Evolutionary conservation across 2,329 filamentous ascomycete species (phyloP), one percentile per base, ranked within the genome.

Genomic region (Fusarium miscanthi): DNA sequence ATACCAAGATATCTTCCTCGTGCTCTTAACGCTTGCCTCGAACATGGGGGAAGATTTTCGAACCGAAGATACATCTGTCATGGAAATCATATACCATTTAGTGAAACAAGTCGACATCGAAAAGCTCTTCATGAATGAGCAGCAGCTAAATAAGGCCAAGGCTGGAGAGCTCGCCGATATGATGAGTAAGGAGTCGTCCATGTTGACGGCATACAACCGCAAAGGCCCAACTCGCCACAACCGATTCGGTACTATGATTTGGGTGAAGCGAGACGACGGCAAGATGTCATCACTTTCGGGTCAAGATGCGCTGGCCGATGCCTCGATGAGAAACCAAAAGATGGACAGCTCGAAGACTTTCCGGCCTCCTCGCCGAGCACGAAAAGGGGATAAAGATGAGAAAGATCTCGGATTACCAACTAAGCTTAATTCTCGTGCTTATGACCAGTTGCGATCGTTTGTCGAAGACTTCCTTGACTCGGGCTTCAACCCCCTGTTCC

Each of bases 231-330:
- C 94, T 6, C 87, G 96, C 52, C 96, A 99, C 81, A 97, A 95
- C 75, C 90, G 96, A 38, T 99, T 98, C 78, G 96, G 96, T 6
- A 97, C 95, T 16, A 98, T 98, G 93, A 91, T 98, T 38, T 98
- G 95, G 95, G 90, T 99, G 41, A 94, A 97, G 83, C 87, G 95
- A 62, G 93, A 94, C 53, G 92, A 95, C 74, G 91, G 92, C 56
- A 95, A 95, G 77, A 89, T 96, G 76, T 92, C 93, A 0, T 94
- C 95, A 0, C 88, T 99, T 4, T 95, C 94, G 1, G 96, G 96
- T 2, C 95, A 98, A 79, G 92, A 94, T 75, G 93, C 93, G 8
- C 88, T 99, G 48, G 88, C 90, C 6, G 91, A 94, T 76, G 88
- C 90, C 11, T 87, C 92, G 13, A 88, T 89, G 42, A 92, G 93